Evolutionary conservation across 257 asterid genomes (phyloP).

Genomic region (Forsythia viridissima): DNA sequence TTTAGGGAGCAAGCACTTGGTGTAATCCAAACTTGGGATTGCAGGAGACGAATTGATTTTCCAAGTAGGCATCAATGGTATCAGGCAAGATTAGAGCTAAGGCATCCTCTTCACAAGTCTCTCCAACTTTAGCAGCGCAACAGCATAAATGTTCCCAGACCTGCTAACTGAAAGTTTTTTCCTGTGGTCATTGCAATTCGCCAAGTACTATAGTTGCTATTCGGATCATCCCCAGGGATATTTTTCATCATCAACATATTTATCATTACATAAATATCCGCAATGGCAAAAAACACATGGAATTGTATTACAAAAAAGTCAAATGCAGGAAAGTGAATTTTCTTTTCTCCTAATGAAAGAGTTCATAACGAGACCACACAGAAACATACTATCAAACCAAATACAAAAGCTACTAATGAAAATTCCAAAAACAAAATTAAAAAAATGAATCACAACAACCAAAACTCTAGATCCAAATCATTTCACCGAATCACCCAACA

Average conservation of each 20-base stretch:
- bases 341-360: background rate
- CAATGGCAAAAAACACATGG: background rate
- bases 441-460: background rate
- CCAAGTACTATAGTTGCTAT: background rate
- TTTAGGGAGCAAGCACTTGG: background rate
- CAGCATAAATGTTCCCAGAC: background rate
- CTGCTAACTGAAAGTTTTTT: too few species aligned
- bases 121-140: background rate
- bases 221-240: background rate
- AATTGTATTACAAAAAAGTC: background rate
- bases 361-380: background rate
- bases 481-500: conserved; percentile 11
- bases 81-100: background rate
- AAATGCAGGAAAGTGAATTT: background rate
- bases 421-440: background rate
- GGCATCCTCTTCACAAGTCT: background rate
- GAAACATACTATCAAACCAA: conserved; percentile 11
- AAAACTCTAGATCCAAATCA: conserved; percentile 33
- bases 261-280: background rate
- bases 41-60: background rate
- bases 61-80: background rate
- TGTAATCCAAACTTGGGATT: background rate
- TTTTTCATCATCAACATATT: background rate
- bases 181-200: background rate
- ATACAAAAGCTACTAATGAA: conserved; percentile 13